Evolutionary conservation across 164 flowering plant species (phyloP).

Genomic region (Macadamia tetraphylla): DNA sequence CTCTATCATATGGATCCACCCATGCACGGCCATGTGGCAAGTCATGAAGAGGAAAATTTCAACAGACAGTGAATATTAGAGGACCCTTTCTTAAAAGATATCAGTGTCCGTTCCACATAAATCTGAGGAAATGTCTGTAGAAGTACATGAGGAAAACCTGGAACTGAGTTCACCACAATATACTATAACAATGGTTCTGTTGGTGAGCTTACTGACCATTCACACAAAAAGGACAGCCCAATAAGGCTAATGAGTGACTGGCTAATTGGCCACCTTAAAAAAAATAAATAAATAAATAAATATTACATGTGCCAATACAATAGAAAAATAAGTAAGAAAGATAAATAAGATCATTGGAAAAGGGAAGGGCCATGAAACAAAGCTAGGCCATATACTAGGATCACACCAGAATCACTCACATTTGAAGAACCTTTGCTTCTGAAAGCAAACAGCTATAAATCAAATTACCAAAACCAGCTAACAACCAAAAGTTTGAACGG

Average conservation of each 20-base stretch:
- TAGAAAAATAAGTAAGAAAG: background rate
- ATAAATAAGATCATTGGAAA: background rate
- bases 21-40: no score
- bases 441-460: no score
- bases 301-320: background rate
- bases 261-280: slow-evolving; percentile 41
- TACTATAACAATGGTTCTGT: slow-evolving; percentile 10
- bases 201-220: slow-evolving; percentile 52
- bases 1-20: no score
- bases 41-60: no score
- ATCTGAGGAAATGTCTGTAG: slow-evolving; percentile 5
- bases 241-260: slow-evolving; percentile 23
- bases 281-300: no score
- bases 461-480: no score
- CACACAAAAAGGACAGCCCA: slow-evolving; percentile 22
- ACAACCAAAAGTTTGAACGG: no score
- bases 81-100: no score
- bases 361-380: background rate
- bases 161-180: slow-evolving; percentile 11
- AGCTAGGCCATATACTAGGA: no score
- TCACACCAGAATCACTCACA: no score
- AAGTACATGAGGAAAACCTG: slow-evolving; percentile 11
- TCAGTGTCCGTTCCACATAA: background rate
- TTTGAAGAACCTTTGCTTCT: no score
- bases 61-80: no score